phyloP scores from a whole-genome alignment of 2,329 filamentous ascomycete species.

The Epichloe elymi region DNA sequence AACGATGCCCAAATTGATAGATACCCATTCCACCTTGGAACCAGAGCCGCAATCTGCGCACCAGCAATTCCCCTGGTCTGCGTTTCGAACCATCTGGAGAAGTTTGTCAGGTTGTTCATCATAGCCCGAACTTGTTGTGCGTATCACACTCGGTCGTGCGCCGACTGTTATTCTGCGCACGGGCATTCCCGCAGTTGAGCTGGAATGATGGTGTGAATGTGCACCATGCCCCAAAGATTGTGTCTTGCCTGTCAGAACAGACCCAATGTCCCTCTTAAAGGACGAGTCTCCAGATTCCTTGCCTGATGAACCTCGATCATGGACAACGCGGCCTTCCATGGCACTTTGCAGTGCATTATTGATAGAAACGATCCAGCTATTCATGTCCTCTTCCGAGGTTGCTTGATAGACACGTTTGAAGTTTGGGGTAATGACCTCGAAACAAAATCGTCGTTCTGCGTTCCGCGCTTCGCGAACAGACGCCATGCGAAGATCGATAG shows the following conservation, averaged over 20 bases:
- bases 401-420: slow-evolving; percentile 96
- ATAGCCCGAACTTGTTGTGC: slow-evolving; percentile 55
- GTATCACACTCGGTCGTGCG: slow-evolving; percentile 61
- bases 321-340: slow-evolving; percentile 64
- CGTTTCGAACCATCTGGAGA: slow-evolving; percentile 74
- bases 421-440: slow-evolving; percentile 94
- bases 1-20: slow-evolving; percentile 91
- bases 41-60: slow-evolving; percentile 91
- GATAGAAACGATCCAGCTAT: slow-evolving; percentile 87
- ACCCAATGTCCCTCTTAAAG: slow-evolving; percentile 75
- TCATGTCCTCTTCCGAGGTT: slow-evolving; percentile 96
- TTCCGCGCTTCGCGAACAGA: slow-evolving; percentile 93
- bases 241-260: slow-evolving; percentile 84
- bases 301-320: slow-evolving; percentile 33
- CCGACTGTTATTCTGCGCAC: slow-evolving; percentile 83
- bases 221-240: slow-evolving; percentile 49
- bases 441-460: slow-evolving; percentile 89
- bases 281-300: slow-evolving; percentile 35
- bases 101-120: slow-evolving; percentile 79
- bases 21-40: slow-evolving; percentile 95
- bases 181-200: slow-evolving; percentile 42
- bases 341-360: slow-evolving; percentile 96
- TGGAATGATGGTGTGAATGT: slow-evolving; percentile 35
- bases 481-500: slow-evolving; percentile 91
- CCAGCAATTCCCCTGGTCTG: slow-evolving; percentile 83